Percentiles rank a stretch among this genome's conserved stretches.
phyloP scores from a whole-genome alignment of 768 basidiomycete species.

The Kwoniella sp. region DNA sequence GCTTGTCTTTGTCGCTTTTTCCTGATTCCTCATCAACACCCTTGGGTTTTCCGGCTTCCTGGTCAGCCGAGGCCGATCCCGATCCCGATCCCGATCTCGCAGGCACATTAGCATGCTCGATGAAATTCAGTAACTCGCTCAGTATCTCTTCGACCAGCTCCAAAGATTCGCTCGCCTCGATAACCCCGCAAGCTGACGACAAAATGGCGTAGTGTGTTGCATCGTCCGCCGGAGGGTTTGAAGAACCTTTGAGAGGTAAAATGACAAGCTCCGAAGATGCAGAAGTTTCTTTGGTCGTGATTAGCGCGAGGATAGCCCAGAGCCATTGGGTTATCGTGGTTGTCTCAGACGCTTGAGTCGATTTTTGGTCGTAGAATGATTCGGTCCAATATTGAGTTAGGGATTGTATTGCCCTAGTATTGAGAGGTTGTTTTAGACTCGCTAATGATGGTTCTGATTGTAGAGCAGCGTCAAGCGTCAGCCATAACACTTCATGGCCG shows the following conservation, averaged over 20 bases:
- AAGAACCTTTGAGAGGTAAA: too few species aligned
- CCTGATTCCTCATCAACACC: not conserved
- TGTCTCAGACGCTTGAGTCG: not conserved
- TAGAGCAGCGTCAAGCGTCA: too few species aligned
- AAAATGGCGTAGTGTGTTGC: not conserved
- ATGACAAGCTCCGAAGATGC: not conserved
- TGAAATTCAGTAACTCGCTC: constrained; percentile 15
- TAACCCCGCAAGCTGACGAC: not conserved
- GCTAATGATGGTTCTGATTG: not conserved
- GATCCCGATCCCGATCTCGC: not conserved
- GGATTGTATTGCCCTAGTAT: not conserved
- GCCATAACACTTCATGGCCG: too few species aligned
- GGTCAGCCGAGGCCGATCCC: not conserved
- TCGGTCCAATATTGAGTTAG: not conserved
- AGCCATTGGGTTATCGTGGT: constrained; percentile 13
- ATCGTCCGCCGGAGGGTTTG: not conserved
- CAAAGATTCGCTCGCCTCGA: not conserved
- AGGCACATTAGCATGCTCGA: constrained; percentile 12
- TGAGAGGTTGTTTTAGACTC: not conserved
- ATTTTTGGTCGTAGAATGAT: not conserved
- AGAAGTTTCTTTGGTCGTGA: not conserved
- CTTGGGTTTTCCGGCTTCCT: too few species aligned
- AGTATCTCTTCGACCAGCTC: not conserved
- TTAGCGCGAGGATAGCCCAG: constrained; percentile 12
- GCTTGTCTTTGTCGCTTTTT: not conserved